Percentiles rank a stretch among this genome's conserved stretches.
Evolutionary conservation across 2,329 filamentous ascomycete species (phyloP).

Genomic region (Cladosporium oxysporum): DNA sequence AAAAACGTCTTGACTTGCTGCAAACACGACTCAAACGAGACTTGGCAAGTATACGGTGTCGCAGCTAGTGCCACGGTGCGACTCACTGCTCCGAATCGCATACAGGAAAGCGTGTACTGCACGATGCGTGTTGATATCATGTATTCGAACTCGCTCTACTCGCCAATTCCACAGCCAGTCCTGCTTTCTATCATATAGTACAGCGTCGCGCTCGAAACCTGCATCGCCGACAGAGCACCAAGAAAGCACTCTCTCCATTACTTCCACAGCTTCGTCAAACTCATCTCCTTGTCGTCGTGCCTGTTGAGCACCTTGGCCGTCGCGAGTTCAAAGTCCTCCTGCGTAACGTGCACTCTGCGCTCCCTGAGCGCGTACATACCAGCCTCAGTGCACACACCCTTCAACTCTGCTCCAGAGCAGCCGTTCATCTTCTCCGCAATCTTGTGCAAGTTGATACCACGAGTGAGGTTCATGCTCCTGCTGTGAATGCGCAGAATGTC

Average conservation of each 20-base stretch:
- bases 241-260: conserved; percentile 37
- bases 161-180: not conserved
- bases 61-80: not conserved
- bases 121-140: conserved; percentile 1
- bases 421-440: conserved; percentile 99
- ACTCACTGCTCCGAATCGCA: not conserved
- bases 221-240: not conserved
- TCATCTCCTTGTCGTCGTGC: conserved; percentile 97
- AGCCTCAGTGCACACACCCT: conserved; percentile 97
- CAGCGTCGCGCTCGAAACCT: conserved; percentile 4
- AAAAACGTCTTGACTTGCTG: not conserved
- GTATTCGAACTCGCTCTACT: conserved; percentile 13
- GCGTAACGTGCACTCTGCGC: conserved; percentile 93
- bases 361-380: conserved; percentile 98
- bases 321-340: conserved; percentile 97
- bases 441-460: conserved; percentile 96
- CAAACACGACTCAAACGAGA: not conserved
- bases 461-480: conserved; percentile 96
- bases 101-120: not conserved
- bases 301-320: conserved; percentile 99
- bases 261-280: conserved; percentile 84
- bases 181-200: conserved; percentile 12
- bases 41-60: not conserved
- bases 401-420: conserved; percentile 94
- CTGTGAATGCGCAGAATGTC: conserved; percentile 98